Conservation (phyloP, 345 rosid genomes). For the Sapria himalayana region DNA sequence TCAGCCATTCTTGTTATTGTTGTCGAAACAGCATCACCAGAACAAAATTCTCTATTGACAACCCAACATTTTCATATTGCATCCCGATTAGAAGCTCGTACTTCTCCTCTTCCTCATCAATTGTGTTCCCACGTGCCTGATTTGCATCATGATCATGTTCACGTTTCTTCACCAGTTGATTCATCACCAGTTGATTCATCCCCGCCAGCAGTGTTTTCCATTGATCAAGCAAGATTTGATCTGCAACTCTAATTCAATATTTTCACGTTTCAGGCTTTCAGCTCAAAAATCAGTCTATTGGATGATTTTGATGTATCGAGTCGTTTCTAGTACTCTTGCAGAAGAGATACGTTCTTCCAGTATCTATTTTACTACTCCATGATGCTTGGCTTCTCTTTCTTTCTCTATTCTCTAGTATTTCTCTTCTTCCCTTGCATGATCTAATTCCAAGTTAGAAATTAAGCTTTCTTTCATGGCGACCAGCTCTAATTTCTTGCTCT, state of each 20-base stretch:
- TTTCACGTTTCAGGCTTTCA: constrained; percentile 40
- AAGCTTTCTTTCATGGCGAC: constrained; percentile 26
- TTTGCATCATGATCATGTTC: constrained; percentile 21
- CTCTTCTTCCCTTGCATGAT: too few relatives aligned
- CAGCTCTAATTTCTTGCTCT: constrained; percentile 40
- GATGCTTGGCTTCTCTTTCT: constrained; percentile 33
- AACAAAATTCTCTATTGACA: constrained; percentile 34
- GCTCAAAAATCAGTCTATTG: constrained; percentile 30
- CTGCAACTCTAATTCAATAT: constrained; percentile 29
- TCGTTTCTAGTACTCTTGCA: constrained; percentile 31
- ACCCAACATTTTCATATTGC: constrained; percentile 37
- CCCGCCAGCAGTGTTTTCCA: constrained; percentile 30
- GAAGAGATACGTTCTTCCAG: constrained; percentile 33
- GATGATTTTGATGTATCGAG: constrained; percentile 34
- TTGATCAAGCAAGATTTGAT: constrained; percentile 33
- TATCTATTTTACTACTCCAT: constrained; percentile 32
- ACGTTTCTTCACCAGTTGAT: too few relatives aligned
- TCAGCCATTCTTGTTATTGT: constrained; percentile 36
- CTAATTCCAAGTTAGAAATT: constrained; percentile 27
- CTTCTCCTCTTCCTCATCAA: too few relatives aligned
- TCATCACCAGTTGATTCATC: constrained; percentile 27
- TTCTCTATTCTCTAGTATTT: constrained; percentile 25
- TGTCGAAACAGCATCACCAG: constrained; percentile 40
- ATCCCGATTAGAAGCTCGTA: constrained; percentile 25
- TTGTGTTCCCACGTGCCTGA: constrained; percentile 12